Evolutionary conservation across 495 filamentous ascomycete species (phyloP).

Genomic region (Lophium mytilinum): DNA sequence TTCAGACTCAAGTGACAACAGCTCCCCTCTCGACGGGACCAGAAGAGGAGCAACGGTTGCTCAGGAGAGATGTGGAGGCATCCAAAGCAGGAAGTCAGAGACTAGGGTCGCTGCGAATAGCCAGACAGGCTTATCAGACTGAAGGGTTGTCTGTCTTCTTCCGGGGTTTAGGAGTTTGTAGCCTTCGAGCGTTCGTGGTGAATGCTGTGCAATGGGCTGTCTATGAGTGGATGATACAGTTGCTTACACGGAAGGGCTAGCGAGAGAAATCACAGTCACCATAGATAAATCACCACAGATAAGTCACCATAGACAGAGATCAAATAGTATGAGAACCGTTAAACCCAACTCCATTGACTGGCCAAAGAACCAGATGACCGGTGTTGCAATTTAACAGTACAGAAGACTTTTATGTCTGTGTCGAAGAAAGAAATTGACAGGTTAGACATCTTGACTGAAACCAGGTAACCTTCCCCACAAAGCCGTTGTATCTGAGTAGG

Average conservation of each 20-base stretch:
- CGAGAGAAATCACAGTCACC: too few relatives aligned
- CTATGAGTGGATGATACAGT: slow-evolving; percentile 71
- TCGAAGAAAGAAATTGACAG: too few relatives aligned
- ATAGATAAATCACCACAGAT: too few relatives aligned
- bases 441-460: too few relatives aligned
- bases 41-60: slow-evolving; percentile 5
- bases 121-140: slow-evolving; percentile 51
- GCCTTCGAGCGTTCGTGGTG: slow-evolving; percentile 74
- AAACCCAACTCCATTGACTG: too few relatives aligned
- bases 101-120: slow-evolving; percentile 52
- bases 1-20: slow-evolving; percentile 54
- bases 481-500: too few relatives aligned
- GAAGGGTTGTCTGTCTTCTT: slow-evolving; percentile 67
- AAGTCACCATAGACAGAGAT: too few relatives aligned
- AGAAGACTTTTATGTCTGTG: background rate
- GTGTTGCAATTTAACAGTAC: slow-evolving; percentile 1
- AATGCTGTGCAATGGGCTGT: slow-evolving; percentile 77
- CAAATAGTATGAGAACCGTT: too few relatives aligned
- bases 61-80: background rate
- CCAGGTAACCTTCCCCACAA: too few relatives aligned
- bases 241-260: slow-evolving; percentile 1
- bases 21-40: background rate
- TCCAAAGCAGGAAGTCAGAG: slow-evolving; percentile 11
- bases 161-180: slow-evolving; percentile 69
- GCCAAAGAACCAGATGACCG: background rate